Evolutionary conservation across 192 early-diverging fungal genomes (phyloP), one percentile per base, ranked within the genome.

Genomic region (Umbelopsis ramanniana): DNA sequence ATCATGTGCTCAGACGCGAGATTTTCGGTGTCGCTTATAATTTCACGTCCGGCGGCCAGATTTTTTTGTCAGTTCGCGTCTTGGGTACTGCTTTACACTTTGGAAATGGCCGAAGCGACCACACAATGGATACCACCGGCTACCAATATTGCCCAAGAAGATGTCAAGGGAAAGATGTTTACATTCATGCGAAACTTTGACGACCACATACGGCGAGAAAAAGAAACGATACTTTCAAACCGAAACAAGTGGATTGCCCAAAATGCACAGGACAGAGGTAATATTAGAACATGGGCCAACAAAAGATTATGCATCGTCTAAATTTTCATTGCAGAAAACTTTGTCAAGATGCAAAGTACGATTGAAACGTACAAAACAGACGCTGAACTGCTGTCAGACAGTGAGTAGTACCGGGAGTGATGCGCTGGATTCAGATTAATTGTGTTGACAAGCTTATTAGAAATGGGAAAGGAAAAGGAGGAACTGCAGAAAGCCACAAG

Each of bases 231-330:
- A 14, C 57, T 63, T 17, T 29, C 57, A 29, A 63, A 37, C 33
- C 33, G 57, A 37, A 63, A 63, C 15, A 22, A 63, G 57, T 63
- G 57, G 57, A 63, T 63, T 37, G 57, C 57, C 15, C 57, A 63
- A 14, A 63, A 63, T 63, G 57, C 57, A 37, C 57, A 63, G 35
- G 57, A 63, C 57, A 63, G 57, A 63, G 57, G 57, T 63, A 63
- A 14, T 4, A 19, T 17, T 15, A 9, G 2, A 26, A 11, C 17
- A 37, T 50, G 15, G 4, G 15, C 12, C 4, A 8, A 6, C 15
- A 4, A 2, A 37, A 15, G 15, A 6, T 14, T 14, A 15, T 37
- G n/a, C 29, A 37, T 14, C 5, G 7, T 7, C 57, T 63, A 37
- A 63, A 0, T 38, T 19, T 10, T 3, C 37, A 2, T 3, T 33